Conservation (phyloP, 2,329 filamentous ascomycete genomes). For the Podosphaera leucotricha region DNA sequence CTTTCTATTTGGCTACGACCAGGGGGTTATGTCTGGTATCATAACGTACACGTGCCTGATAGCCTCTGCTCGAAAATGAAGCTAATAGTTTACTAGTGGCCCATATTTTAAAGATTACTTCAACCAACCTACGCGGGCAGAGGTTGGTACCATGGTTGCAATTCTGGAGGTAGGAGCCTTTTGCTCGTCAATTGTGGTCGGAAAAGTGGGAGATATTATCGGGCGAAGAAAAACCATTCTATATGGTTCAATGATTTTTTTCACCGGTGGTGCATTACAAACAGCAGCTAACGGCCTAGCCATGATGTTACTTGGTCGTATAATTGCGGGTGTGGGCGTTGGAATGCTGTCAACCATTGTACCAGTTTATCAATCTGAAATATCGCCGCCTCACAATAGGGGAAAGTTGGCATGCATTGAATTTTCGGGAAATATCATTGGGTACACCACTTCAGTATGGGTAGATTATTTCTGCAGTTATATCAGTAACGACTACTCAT, state of each 20-base stretch:
- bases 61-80: not conserved
- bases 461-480: slow-evolving; percentile 94
- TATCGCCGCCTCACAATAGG: slow-evolving; percentile 86
- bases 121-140: slow-evolving; percentile 60
- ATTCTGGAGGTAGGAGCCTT: slow-evolving; percentile 89
- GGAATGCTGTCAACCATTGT: slow-evolving; percentile 81
- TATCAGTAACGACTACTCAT: slow-evolving; percentile 66
- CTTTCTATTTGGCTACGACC: slow-evolving; percentile 75
- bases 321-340: slow-evolving; percentile 67
- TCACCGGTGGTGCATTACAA: slow-evolving; percentile 63
- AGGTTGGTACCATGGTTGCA: slow-evolving; percentile 92
- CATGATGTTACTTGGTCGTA: slow-evolving; percentile 71
- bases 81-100: slow-evolving; percentile 30
- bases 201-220: slow-evolving; percentile 74
- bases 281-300: slow-evolving; percentile 59
- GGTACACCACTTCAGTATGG: slow-evolving; percentile 93
- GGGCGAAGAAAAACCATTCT: slow-evolving; percentile 76
- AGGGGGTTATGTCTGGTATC: slow-evolving; percentile 65
- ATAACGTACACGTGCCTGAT: slow-evolving; percentile 28
- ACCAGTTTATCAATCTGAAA: slow-evolving; percentile 83
- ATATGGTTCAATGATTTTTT: slow-evolving; percentile 80
- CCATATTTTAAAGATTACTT: slow-evolving; percentile 82
- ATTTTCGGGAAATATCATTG: slow-evolving; percentile 90
- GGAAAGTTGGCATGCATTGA: slow-evolving; percentile 94
- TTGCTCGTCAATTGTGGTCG: slow-evolving; percentile 67